Evolutionary conservation across 352 stramenopile genomes (phyloP), one percentile per base, ranked within the genome.

Genomic region (Phytophthora meadii): DNA sequence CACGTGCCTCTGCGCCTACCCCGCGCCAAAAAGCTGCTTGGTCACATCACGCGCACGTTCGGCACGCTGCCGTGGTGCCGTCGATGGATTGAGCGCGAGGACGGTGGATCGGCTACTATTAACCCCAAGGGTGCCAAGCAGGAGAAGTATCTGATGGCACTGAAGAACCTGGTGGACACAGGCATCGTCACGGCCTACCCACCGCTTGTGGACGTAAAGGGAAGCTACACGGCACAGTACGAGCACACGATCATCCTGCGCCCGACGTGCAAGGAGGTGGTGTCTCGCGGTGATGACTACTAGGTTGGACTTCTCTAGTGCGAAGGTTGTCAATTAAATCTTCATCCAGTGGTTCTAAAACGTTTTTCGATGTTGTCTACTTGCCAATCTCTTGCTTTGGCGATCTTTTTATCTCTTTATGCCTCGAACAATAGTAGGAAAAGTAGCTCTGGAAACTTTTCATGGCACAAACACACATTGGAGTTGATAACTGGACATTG

Each of bases 31-130:
- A 97, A 98, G 74, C 75, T 99, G 40, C 79, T 99, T 34, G 76
- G 68, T 19, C 97, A 99, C 75, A 99, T 99, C 67, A 99, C 98
- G 67, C 98, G 98, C 66, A 99, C 97, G 10, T 99, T 99, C 77
- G 97, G 96, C n/a, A 99, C 97, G 8, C 85, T 99, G 37, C 94
- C 97, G 11, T 99, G 99, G 82, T 99, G 97, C 75, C 86, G 93
- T 49, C 82, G 97, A 63, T 99, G 96, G 95, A 82, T 99, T 19
- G 97, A 99, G 70, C 87, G 97, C 22, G 87, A 98, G 19, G 98
- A 99, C 79, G 97, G 98, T 39, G 98, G 98, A 28, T 99, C 96
- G 28, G 76, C 80, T n/a, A 85, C 80, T 8, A 80, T 97, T 57
- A 97, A 98, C 73, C 87, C 89, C 1, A 94, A 97, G 42, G 97